These are phyloP conservation scores for Phytophthora pisi DNA, from an alignment of 352 stramenopile genomes.

Conservation along the genomic window DNA sequence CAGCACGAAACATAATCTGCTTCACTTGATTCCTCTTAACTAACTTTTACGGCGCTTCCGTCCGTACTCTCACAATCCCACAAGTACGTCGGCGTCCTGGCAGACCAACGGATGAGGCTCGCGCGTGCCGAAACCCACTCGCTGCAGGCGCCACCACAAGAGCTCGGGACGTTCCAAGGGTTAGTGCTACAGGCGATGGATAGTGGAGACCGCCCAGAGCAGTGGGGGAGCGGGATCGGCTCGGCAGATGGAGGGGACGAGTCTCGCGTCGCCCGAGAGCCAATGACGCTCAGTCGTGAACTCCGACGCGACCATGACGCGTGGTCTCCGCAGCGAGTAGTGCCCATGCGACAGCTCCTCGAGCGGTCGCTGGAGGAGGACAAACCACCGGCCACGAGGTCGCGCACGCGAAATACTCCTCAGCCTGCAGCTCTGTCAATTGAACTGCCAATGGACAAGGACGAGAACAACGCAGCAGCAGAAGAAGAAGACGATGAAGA, in stretches of 20 bases:
- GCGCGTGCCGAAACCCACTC: neutral
- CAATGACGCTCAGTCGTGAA: neutral
- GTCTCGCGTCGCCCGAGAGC: neutral
- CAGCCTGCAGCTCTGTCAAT: neutral
- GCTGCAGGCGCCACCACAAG: neutral
- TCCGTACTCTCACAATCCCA: neutral
- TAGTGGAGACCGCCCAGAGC: slow-evolving; percentile 2
- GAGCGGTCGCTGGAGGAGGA: slow-evolving; percentile 2
- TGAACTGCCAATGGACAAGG: neutral
- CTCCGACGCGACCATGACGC: neutral
- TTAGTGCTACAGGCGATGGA: slow-evolving; percentile 7
- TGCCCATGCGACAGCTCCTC: neutral
- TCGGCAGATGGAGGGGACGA: slow-evolving; percentile 1
- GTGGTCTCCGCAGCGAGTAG: slow-evolving; percentile 2
- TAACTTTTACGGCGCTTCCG: neutral
- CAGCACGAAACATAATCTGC: slow-evolving; percentile 1
- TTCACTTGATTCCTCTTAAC: neutral
- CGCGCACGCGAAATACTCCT: neutral
- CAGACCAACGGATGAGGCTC: neutral
- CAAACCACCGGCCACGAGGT: neutral
- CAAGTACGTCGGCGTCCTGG: neutral
- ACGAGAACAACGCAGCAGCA: neutral
- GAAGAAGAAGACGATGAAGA: neutral
- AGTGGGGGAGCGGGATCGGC: slow-evolving; percentile 2
- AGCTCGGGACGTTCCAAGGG: slow-evolving; percentile 1